A percentile compares a stretch with the other conserved stretches of the same genome.
Conservation (phyloP, 768 basidiomycete genomes). For the Suillus occidentalis region DNA sequence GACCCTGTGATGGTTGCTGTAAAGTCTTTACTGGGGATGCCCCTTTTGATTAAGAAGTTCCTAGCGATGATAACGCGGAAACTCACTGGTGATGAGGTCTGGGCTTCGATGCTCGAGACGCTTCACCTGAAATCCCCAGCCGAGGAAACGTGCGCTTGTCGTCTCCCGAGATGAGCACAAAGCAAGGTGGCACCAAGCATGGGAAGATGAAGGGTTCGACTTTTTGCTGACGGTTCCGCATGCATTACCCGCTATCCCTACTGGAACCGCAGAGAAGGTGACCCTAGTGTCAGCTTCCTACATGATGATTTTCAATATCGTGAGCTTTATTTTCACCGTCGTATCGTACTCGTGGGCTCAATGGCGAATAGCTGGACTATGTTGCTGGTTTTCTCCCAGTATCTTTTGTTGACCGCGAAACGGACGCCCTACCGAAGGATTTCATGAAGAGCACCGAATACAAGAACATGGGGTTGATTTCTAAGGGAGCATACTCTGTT, state of each 20-base stretch:
- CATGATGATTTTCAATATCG: slow-evolving; percentile 45
- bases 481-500: slow-evolving; percentile 46
- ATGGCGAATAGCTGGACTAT: slow-evolving; percentile 46
- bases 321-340: slow-evolving; percentile 22
- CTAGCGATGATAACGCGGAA: slow-evolving; percentile 40
- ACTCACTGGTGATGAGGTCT: slow-evolving; percentile 26
- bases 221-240: slow-evolving; percentile 42
- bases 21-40: slow-evolving; percentile 26
- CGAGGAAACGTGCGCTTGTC: slow-evolving; percentile 30
- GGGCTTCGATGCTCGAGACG: slow-evolving; percentile 34
- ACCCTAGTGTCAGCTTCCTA: slow-evolving; percentile 35
- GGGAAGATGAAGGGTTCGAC: slow-evolving; percentile 39
- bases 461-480: slow-evolving; percentile 42
- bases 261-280: slow-evolving; percentile 33
- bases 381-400: slow-evolving; percentile 62
- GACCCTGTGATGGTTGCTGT: slow-evolving; percentile 30
- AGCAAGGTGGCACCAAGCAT: slow-evolving; percentile 38
- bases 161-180: slow-evolving; percentile 26
- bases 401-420: slow-evolving; percentile 45
- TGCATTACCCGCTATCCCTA: slow-evolving; percentile 39
- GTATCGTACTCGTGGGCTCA: background rate
- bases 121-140: slow-evolving; percentile 31
- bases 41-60: slow-evolving; percentile 40
- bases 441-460: slow-evolving; percentile 28
- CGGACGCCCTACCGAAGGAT: slow-evolving; percentile 38